Conservation (phyloP, 2,329 filamentous ascomycete species). For the Pseudocercospora musae region DNA sequence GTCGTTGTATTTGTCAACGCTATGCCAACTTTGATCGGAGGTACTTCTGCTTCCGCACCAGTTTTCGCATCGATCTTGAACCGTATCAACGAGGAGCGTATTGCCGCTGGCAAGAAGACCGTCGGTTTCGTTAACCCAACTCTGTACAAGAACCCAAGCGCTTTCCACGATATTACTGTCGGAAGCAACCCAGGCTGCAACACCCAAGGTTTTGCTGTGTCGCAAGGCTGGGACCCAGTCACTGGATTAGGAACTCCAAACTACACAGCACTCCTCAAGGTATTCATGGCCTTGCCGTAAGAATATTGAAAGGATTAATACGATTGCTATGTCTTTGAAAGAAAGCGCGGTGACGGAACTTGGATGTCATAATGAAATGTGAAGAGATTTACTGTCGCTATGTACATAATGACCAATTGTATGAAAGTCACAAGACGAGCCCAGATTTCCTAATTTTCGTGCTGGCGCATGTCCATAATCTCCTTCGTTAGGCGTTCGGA, state of each 20-base stretch:
- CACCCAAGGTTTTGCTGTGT: constrained; percentile 26
- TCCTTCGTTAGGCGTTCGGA: not conserved
- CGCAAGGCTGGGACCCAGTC: constrained; percentile 33
- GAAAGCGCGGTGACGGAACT: not conserved
- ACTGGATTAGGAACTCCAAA: constrained; percentile 25
- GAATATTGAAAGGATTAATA: not conserved
- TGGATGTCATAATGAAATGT: not conserved
- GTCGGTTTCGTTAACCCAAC: constrained; percentile 33
- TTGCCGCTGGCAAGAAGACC: constrained; percentile 28
- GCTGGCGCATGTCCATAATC: not conserved
- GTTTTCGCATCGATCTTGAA: constrained; percentile 29
- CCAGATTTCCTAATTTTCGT: not conserved
- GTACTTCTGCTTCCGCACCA: constrained; percentile 30
- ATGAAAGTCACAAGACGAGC: not conserved
- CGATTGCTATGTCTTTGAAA: no score
- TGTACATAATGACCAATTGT: not conserved
- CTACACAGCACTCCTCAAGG: constrained; percentile 21
- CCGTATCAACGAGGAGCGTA: constrained; percentile 31
- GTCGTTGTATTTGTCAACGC: constrained; percentile 24
- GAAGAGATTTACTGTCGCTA: not conserved
- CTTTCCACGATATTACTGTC: constrained; percentile 38
- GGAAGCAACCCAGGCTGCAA: constrained; percentile 38
- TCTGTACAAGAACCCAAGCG: constrained; percentile 40
- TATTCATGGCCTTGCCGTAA: constrained; percentile 14
- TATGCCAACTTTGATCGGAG: constrained; percentile 25